phyloP scores from a whole-genome alignment of 1,284 basidiomycete species.

The Tilletia walkeri region DNA sequence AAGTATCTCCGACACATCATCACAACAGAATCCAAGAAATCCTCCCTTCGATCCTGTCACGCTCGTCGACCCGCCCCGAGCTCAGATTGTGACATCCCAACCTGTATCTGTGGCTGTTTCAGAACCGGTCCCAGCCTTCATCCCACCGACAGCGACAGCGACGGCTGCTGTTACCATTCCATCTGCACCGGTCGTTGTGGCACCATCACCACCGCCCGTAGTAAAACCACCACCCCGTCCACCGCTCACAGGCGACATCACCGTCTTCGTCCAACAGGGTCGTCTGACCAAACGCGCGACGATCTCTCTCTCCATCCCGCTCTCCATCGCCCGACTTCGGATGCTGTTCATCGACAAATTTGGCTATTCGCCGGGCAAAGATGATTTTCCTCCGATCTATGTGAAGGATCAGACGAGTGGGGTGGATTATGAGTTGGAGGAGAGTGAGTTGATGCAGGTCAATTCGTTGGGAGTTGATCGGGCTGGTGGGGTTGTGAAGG shows the following conservation, averaged over 20 bases:
- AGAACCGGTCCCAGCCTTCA: not conserved
- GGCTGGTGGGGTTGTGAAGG: slow-evolving; percentile 1
- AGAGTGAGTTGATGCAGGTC: slow-evolving; percentile 86
- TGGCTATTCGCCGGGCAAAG: slow-evolving; percentile 80
- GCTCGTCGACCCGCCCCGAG: not conserved
- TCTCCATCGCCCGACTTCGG: slow-evolving; percentile 71
- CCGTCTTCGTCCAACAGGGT: slow-evolving; percentile 85
- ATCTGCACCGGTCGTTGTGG: too few relatives aligned
- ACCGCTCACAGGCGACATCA: slow-evolving; percentile 14
- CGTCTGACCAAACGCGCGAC: slow-evolving; percentile 84
- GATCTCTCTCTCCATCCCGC: slow-evolving; percentile 58
- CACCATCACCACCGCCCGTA: not conserved
- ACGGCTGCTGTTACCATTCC: not conserved
- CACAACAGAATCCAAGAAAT: not conserved
- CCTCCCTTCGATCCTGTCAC: not conserved
- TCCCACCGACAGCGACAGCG: not conserved
- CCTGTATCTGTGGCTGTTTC: not conserved
- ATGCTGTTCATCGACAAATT: slow-evolving; percentile 94
- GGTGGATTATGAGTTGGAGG: slow-evolving; percentile 92
- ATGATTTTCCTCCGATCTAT: slow-evolving; percentile 94
- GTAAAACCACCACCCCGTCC: slow-evolving; percentile 16
- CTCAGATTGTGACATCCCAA: not conserved
- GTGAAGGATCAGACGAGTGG: slow-evolving; percentile 85
- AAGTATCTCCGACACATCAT: too few relatives aligned
- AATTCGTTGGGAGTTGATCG: slow-evolving; percentile 61